Base-by-base conservation (phyloP, 306 rosid species). In the Malus domestica region DNA sequence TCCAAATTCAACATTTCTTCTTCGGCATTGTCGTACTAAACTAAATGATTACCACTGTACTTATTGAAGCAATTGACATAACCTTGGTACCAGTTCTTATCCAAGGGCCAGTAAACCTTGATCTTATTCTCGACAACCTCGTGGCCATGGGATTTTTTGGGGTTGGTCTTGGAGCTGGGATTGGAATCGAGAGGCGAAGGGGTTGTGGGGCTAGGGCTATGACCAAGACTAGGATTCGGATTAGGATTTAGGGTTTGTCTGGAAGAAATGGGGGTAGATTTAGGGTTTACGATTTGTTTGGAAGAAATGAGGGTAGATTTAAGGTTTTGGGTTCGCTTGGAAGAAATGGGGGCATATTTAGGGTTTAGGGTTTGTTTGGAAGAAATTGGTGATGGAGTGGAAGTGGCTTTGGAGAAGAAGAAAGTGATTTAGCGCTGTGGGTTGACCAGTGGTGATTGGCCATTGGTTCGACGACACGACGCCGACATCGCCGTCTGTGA, bases 341-440 rank as follows among this genome's bases (percentile, higher is more conserved):
- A 71, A 63, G 52, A 67, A 66, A 72, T 20, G 67, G 1, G n/a
- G n/a, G 33, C 7, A n/a, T 35, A 27, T 22, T 20, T 46, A 13
- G 52, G 52, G 6, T 46, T 46, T 46, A 4, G 49, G 44, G 46
- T 51, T 35, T 8, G 52, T 1, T 46, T 46, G 52, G 52, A 46
- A 46, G 52, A 46, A 46, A 46, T 46, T 46, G 76, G 8, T 55
- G 73, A 42, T 1, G 80, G 69, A 59, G 82, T 67, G 13, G 89
- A 72, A n/a, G 86, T 4, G 38, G 89, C 51, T 83, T 27, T 27
- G 27, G 27, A 27, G 27, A 95, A 95, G 88, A 95, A 95, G 19
- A 97, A 79, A 81, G 97, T 95, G 83, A 95, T 92, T 79, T 90
- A 93, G 74, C 96, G 86, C 78, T 95, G 97, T 72, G 73, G 97